A percentile compares a stretch with the other conserved stretches of the same genome.
phyloP scores from a whole-genome alignment of 2,329 filamentous ascomycete genomes.

The Aspergillus brasiliensis region DNA sequence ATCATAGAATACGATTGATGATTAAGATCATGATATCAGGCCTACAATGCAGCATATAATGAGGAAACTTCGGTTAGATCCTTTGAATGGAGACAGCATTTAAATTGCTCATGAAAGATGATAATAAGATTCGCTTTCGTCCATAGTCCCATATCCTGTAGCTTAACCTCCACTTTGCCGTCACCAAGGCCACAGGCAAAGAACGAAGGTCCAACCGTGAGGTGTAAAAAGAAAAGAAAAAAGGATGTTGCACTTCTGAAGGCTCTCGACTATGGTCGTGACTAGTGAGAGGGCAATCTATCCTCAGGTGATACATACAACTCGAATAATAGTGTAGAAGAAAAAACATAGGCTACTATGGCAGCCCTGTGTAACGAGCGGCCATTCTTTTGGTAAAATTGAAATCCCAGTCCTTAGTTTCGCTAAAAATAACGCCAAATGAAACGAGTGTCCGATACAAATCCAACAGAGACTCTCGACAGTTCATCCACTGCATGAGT shows the following conservation, averaged over 20 bases:
- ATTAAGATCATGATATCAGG: no score
- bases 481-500: background rate
- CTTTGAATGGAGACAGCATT: background rate
- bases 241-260: background rate
- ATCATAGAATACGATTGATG: no score
- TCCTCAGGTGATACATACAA: slow-evolving; percentile 1
- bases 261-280: slow-evolving; percentile 6
- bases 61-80: no score
- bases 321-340: background rate
- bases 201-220: background rate
- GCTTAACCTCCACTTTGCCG: background rate
- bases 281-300: slow-evolving; percentile 8
- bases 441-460: background rate
- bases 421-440: background rate
- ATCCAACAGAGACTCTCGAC: background rate
- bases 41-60: no score
- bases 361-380: background rate
- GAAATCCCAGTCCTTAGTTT: background rate
- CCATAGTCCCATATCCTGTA: background rate
- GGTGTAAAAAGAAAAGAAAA: no score
- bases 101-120: background rate
- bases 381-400: background rate
- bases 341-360: background rate
- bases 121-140: background rate
- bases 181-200: background rate